These are phyloP conservation scores for Nidularia pulvinata DNA, from an alignment of 768 basidiomycete species.

Conservation along the genomic window DNA sequence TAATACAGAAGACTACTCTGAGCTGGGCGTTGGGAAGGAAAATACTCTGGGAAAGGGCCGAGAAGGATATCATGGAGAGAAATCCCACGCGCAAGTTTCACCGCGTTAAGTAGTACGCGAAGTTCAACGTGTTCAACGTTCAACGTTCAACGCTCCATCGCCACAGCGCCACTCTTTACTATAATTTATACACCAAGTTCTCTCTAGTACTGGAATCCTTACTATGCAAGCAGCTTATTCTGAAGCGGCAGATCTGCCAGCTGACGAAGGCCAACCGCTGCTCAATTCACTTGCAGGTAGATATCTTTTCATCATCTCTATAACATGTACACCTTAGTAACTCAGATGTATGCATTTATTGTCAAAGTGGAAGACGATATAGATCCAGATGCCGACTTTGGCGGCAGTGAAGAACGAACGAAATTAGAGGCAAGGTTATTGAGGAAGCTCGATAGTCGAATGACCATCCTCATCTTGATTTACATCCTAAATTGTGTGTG, in stretches of 20 bases:
- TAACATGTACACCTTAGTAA: not conserved
- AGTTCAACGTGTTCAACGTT: no score
- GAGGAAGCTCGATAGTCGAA: constrained; percentile 47
- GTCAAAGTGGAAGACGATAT: constrained; percentile 7
- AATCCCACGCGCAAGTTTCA: no score
- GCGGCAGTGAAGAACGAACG: constrained; percentile 18
- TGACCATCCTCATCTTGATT: constrained; percentile 48
- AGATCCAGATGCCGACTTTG: constrained; percentile 21
- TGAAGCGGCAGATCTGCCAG: not conserved
- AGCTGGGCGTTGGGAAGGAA: no score
- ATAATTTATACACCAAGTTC: no score
- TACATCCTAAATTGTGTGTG: constrained; percentile 42
- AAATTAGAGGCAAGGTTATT: constrained; percentile 34
- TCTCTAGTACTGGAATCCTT: not conserved
- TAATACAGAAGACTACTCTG: no score
- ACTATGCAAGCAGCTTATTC: not conserved
- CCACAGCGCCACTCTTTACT: no score
- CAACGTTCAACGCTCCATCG: no score
- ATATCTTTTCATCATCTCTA: not conserved
- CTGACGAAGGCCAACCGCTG: constrained; percentile 7
- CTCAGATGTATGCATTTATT: not conserved
- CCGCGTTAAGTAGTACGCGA: no score
- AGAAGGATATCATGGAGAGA: no score
- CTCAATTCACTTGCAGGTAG: not conserved
- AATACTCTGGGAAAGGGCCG: no score